Evolutionary conservation across 306 rosid species (phyloP).

Genomic region (Dalbergia cochinchinensis): DNA sequence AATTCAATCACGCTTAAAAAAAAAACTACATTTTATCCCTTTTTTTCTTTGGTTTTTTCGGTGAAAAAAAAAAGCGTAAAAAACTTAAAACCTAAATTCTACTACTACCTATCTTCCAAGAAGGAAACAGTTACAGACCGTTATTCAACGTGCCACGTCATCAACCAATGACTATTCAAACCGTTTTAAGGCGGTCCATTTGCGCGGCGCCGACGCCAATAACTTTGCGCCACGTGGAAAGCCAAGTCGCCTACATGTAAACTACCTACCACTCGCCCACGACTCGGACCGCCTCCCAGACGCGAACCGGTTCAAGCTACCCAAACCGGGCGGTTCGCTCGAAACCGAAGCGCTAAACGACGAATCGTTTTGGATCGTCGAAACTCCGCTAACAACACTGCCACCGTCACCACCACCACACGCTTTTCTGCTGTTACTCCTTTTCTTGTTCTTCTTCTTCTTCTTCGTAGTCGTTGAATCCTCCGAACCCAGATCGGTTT

Average conservation of each 20-base stretch:
- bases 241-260: slow-evolving; percentile 43
- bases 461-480: slow-evolving; percentile 47
- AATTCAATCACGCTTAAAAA: slow-evolving; percentile 29
- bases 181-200: slow-evolving; percentile 8
- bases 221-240: slow-evolving; percentile 41
- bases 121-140: slow-evolving; percentile 52
- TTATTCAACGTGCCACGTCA: slow-evolving; percentile 73
- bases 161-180: slow-evolving; percentile 41
- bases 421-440: slow-evolving; percentile 21
- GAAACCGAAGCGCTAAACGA: slow-evolving; percentile 56
- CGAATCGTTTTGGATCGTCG: slow-evolving; percentile 39
- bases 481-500: slow-evolving; percentile 24
- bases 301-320: slow-evolving; percentile 69
- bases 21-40: slow-evolving; percentile 12
- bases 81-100: background rate
- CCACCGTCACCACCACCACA: slow-evolving; percentile 11
- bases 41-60: too few relatives aligned
- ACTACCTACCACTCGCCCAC: slow-evolving; percentile 46
- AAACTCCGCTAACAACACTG: too few relatives aligned
- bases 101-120: slow-evolving; percentile 35
- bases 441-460: background rate
- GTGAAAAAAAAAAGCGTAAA: background rate
- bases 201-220: background rate
- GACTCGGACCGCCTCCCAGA: slow-evolving; percentile 85
- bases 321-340: slow-evolving; percentile 71